These are phyloP conservation scores for Paraphoma sp. DNA, from an alignment of 2,329 filamentous ascomycete genomes.

Conservation along the genomic window DNA sequence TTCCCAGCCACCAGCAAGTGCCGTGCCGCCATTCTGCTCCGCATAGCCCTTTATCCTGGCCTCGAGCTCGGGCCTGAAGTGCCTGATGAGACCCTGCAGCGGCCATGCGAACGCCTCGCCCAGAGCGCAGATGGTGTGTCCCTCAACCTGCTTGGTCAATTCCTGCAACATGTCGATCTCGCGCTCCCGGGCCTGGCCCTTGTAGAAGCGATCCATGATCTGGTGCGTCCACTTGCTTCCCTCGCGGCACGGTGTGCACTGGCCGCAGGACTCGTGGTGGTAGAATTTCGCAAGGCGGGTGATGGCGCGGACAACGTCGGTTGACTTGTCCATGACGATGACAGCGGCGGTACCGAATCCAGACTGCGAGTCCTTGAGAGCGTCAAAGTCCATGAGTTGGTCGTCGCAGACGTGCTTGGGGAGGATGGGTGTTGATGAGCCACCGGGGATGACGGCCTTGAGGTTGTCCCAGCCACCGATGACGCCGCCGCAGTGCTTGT, in stretches of 20 bases:
- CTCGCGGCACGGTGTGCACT: constrained; percentile 99
- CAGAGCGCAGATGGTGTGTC: constrained; percentile 97
- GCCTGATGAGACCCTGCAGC: constrained; percentile 95
- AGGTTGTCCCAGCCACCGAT: constrained; percentile 98
- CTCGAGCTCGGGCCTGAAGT: constrained; percentile 97
- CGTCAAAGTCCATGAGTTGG: constrained; percentile 99
- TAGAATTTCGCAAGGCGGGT: constrained; percentile 95
- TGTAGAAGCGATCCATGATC: constrained; percentile 97
- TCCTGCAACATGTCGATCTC: constrained; percentile 99
- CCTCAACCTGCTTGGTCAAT: constrained; percentile 98
- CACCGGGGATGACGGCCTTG: constrained; percentile 91
- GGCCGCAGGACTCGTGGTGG: constrained; percentile 96
- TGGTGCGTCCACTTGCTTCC: constrained; percentile 99
- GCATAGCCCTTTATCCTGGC: constrained; percentile 85
- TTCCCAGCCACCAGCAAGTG: constrained; percentile 87
- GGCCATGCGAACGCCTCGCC: constrained; percentile 99
- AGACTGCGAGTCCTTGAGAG: constrained; percentile 95
- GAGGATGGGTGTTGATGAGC: constrained; percentile 94
- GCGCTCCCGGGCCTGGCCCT: constrained; percentile 82
- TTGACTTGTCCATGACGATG: constrained; percentile 98
- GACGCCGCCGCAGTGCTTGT: constrained; percentile 97
- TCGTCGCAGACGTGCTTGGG: constrained; percentile 90
- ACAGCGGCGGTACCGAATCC: constrained; percentile 97
- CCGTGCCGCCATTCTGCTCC: constrained; percentile 72
- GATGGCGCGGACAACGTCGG: constrained; percentile 94